Conservation (phyloP, 2,329 filamentous ascomycete species). For the Annulohypoxylon truncatum region DNA sequence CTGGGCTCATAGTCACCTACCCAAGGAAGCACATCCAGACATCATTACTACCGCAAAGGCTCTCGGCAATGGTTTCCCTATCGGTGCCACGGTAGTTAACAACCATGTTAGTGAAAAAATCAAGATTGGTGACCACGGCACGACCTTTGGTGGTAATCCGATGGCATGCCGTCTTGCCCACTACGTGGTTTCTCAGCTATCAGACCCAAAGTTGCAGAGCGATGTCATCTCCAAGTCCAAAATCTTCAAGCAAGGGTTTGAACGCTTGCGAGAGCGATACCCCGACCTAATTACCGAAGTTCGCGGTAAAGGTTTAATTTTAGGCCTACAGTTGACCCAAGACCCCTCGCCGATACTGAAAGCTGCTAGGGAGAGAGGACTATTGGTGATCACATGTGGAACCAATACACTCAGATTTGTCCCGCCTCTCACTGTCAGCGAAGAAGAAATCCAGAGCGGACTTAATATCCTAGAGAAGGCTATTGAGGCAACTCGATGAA, state of each 20-base stretch:
- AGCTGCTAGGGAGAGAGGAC: conserved; percentile 85
- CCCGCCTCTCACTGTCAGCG: conserved; percentile 83
- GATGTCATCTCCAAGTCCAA: conserved; percentile 74
- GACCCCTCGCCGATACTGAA: conserved; percentile 81
- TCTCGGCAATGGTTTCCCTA: conserved; percentile 94
- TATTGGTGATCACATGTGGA: conserved; percentile 92
- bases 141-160: conserved; percentile 93
- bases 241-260: conserved; percentile 62
- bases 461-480: conserved; percentile 79
- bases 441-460: conserved; percentile 82
- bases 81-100: conserved; percentile 80
- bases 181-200: conserved; percentile 82
- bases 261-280: conserved; percentile 59
- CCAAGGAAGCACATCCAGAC: conserved; percentile 87
- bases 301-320: conserved; percentile 84
- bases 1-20: conserved; percentile 84
- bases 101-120: conserved; percentile 73
- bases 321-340: conserved; percentile 84
- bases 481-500: conserved; percentile 58
- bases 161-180: conserved; percentile 86
- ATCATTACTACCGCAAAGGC: conserved; percentile 96
- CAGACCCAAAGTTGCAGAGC: conserved; percentile 75
- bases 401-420: conserved; percentile 94
- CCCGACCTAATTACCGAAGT: conserved; percentile 82
- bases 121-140: conserved; percentile 84